Percentiles rank a stretch among this genome's conserved stretches.
phyloP scores from a whole-genome alignment of 495 filamentous ascomycete species.

The Aspergillus baeticus region DNA sequence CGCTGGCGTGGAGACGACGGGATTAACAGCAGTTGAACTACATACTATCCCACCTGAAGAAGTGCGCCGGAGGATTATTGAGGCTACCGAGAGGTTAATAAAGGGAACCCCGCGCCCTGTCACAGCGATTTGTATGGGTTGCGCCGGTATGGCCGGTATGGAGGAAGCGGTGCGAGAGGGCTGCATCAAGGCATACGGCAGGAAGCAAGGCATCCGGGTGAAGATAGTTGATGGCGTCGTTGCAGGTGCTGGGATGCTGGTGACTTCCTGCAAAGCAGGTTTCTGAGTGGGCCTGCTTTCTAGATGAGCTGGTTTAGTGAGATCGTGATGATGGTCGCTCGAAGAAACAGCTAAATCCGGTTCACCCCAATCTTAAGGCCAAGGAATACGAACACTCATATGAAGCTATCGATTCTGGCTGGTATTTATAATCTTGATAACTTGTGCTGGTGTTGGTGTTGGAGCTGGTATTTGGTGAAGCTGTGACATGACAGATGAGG shows the following conservation, averaged over 20 bases:
- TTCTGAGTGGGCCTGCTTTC: constrained; percentile 24
- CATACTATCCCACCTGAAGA: constrained; percentile 66
- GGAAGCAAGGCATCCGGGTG: constrained; percentile 56
- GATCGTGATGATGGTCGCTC: not conserved
- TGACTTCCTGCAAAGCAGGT: constrained; percentile 40
- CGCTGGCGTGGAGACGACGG: constrained; percentile 80
- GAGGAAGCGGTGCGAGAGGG: constrained; percentile 74
- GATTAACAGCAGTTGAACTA: constrained; percentile 76
- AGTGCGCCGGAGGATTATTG: constrained; percentile 63
- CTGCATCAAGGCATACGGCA: constrained; percentile 62
- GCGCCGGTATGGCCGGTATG: constrained; percentile 92
- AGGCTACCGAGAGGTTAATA: constrained; percentile 66
- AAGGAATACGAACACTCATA: too few relatives aligned
- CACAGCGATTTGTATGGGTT: constrained; percentile 63
- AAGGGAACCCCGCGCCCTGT: constrained; percentile 40
- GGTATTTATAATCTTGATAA: too few relatives aligned
- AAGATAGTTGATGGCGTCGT: constrained; percentile 82
- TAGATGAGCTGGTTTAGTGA: not conserved
- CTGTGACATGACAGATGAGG: too few relatives aligned
- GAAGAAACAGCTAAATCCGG: not conserved
- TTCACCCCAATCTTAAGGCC: too few relatives aligned
- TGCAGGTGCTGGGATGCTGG: constrained; percentile 70
- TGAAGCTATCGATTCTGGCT: too few relatives aligned
- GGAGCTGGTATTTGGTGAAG: too few relatives aligned
- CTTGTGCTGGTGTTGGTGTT: too few relatives aligned